phyloP scores from a whole-genome alignment of 305 asterid genomes.

The Fraxinus ornus region DNA sequence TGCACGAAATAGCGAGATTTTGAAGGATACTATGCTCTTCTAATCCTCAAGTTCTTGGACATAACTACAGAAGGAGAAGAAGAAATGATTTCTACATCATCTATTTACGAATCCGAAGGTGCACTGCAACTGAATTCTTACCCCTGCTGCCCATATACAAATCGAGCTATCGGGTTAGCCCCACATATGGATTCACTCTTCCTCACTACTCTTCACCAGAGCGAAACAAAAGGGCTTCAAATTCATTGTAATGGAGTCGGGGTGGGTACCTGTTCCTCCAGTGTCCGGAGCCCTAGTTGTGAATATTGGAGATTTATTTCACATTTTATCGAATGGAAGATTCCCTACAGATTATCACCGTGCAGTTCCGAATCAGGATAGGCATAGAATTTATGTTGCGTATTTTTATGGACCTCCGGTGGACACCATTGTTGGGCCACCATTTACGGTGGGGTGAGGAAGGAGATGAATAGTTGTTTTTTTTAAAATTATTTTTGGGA shows the following conservation, averaged over 20 bases:
- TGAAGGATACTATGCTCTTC: background rate
- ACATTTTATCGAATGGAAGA: slow-evolving; percentile 56
- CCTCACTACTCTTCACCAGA: slow-evolving; percentile 64
- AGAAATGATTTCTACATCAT: slow-evolving; percentile 7
- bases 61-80: slow-evolving; percentile 25
- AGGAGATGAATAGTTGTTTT: no score
- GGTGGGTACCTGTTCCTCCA: slow-evolving; percentile 53
- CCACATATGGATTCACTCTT: slow-evolving; percentile 73
- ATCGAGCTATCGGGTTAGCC: slow-evolving; percentile 60
- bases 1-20: no score
- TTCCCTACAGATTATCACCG: slow-evolving; percentile 51
- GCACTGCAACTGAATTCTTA: slow-evolving; percentile 75
- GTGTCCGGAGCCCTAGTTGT: slow-evolving; percentile 52
- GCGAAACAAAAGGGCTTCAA: slow-evolving; percentile 59
- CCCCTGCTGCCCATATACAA: slow-evolving; percentile 76
- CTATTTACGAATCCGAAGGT: slow-evolving; percentile 33
- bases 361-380: slow-evolving; percentile 45
- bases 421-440: slow-evolving; percentile 46
- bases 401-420: slow-evolving; percentile 56
- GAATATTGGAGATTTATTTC: slow-evolving; percentile 71
- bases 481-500: no score
- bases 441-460: no score
- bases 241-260: slow-evolving; percentile 39
- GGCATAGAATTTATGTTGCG: slow-evolving; percentile 51
- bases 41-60: slow-evolving; percentile 47